Base-by-base conservation (phyloP, 116 monocot genomes). In the Trichopus zeylanicus region DNA sequence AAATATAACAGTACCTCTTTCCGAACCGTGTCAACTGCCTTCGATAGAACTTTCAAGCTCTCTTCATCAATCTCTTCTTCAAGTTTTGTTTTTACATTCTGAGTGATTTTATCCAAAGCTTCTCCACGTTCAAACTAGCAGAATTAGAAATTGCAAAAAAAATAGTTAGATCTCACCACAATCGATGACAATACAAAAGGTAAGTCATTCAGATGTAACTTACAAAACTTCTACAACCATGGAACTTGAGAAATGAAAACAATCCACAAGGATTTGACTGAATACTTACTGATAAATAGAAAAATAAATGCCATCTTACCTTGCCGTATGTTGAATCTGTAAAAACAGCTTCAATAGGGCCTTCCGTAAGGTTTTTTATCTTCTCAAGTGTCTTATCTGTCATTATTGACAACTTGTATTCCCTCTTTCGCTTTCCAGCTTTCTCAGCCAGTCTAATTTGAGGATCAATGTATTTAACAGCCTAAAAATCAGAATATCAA, bases 61-160 rank as follows among this genome's bases (percentile, higher is more conserved):
- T 99, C 92, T 52, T 91, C 92, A 61, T 99, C 99, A 48, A 70
- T 56, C 54, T 92, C 80, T 81, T 99, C 92, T 74, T 85, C 88
- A 56, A 99, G 92, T 61, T 80, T 72, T 31, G 62, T 68, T 74
- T 76, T 99, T 37, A 81, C 99, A 62, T 55, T 59, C 72, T 92
- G 79, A 57, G 76, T 71, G 35, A 99, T 91, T 53, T 83, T 99
- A 30, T 99, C 99, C 73, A 99, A 73, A 15, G 99, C 88, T 75
- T 83, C 92, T 65, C 99, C 99, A 31, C 99, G 76, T 62, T 99
- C 92, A 82, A 98, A 99, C 99, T 99, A 65, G 38, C 13, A 62
- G 47, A 21, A 34, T 13, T 39, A 18, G 24, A 46, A 24, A 63
- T 35, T 32, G 22, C 30, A 42, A n/a, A 42, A 12, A n/a, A n/a